Evolutionary conservation across 306 rosid genomes (phyloP), one percentile per base, ranked within the genome.

Genomic region (Begonia fuchsioides): DNA sequence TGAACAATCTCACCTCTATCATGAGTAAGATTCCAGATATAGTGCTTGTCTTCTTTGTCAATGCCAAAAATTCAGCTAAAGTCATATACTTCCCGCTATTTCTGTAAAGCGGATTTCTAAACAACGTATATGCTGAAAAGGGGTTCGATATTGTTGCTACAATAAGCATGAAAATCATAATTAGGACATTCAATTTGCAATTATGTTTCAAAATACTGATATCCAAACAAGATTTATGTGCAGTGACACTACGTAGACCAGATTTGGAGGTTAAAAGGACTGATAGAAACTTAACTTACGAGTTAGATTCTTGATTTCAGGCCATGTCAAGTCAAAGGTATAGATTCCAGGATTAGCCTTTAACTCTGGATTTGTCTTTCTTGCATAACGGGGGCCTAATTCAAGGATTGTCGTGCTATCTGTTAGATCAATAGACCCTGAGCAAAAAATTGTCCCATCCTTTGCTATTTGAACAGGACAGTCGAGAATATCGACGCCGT

Each of bases 401-500:
- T 75, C 78, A 73, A 60, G 62, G 13, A 61, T 79, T 7, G 54
- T 50, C 26, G 95, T 90, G 73, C 72, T 76, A 53, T 81, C 78
- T 3, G 76, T 57, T 48, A 90, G 95, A 76, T 90, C 77, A 38
- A 79, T 69, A 55, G 79, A 62, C 75, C 72, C 79, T 46, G 54
- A 63, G 73, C 96, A 92, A 70, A 92, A 74, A 51, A 79, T 94
- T 50, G 8, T 70, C 51, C 94, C 80, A 12, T 85, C 98, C 68
- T 76, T 73, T 12, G 96, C 53, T 12, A 85, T 58, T 76, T 79
- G 96, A 65, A 92, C 98, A n/a, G 82, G 92, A 66, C 93, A 92
- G 67, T 92, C 94, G 13, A 92, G 75, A 53, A 92, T 68, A 52
- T 77, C 94, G 44, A 54, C 94, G 47, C 83, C 87, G 71, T 92